Evolutionary conservation across 2,329 filamentous ascomycete genomes (phyloP).

Genomic region (Pezizomycotina sp.): DNA sequence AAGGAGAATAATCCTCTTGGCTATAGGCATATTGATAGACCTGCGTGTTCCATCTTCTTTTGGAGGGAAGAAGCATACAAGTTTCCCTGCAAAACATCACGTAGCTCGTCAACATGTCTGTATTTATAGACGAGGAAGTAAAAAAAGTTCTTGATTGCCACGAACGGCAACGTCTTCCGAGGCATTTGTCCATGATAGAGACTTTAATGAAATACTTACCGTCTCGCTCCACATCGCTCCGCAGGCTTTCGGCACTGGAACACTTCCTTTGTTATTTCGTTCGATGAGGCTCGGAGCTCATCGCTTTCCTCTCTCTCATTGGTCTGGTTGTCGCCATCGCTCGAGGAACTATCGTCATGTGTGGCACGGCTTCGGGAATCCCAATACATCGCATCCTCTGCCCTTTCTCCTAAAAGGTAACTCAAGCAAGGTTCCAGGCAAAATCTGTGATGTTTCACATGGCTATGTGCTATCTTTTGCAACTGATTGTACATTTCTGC

Average conservation of each 20-base stretch:
- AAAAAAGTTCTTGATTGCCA: too few relatives aligned
- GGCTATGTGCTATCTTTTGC: conserved; percentile 39
- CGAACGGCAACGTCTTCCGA: too few relatives aligned
- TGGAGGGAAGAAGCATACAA: conserved; percentile 53
- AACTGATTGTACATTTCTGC: conserved; percentile 37
- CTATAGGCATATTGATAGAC: conserved; percentile 43
- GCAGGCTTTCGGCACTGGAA: conserved; percentile 44
- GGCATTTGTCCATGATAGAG: too few relatives aligned
- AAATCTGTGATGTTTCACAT: conserved; percentile 37
- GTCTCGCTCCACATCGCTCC: conserved; percentile 24
- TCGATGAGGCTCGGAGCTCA: conserved; percentile 17
- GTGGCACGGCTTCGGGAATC: conserved; percentile 32
- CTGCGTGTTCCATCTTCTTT: conserved; percentile 43
- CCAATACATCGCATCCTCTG: conserved; percentile 35
- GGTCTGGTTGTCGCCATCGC: conserved; percentile 52
- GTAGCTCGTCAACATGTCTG: conserved; percentile 2
- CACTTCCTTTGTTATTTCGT: conserved; percentile 38
- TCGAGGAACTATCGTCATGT: conserved; percentile 64
- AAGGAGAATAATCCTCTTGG: conserved; percentile 37
- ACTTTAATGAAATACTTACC: too few relatives aligned
- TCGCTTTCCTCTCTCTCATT: conserved; percentile 9
- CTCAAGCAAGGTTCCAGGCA: conserved; percentile 46
- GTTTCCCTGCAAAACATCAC: conserved; percentile 39
- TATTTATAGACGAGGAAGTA: too few relatives aligned
- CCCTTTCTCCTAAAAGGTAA: conserved; percentile 43